Percentiles rank a stretch among this genome's conserved stretches.
Conservation (phyloP, 1,139 yeast genomes). For the Candida albicans region DNA sequence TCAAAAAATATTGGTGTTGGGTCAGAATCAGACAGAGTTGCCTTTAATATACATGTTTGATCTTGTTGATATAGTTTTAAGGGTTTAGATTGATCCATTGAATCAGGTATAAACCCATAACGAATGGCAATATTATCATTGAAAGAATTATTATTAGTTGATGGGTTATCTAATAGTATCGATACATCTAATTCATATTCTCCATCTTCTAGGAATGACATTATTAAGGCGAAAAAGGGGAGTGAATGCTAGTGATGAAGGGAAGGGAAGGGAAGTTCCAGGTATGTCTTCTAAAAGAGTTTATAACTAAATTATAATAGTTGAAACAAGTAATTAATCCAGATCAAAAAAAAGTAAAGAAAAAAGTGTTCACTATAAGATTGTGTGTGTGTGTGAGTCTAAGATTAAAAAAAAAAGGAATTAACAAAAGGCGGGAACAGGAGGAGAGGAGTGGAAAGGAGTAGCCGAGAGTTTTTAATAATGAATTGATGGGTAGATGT, state of each 20-base stretch:
- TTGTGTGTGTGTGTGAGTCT: no score
- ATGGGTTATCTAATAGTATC: constrained; percentile 19
- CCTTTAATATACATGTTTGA: constrained; percentile 35
- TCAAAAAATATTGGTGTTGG: constrained; percentile 36
- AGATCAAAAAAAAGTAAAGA: no score
- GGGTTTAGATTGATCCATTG: constrained; percentile 40
- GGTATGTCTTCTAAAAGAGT: not conserved
- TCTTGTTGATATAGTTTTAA: constrained; percentile 37
- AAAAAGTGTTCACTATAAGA: no score
- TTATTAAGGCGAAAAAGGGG: constrained; percentile 1
- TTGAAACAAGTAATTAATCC: no score
- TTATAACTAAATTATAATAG: no score
- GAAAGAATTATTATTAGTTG: constrained; percentile 6
- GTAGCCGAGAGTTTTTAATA: no score
- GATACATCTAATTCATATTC: constrained; percentile 46
- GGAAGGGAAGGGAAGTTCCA: not conserved
- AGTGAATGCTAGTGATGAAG: not conserved
- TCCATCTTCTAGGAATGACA: constrained; percentile 35
- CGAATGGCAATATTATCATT: constrained; percentile 35
- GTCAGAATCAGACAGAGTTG: constrained; percentile 24
- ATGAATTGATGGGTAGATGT: no score
- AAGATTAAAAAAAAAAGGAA: no score
- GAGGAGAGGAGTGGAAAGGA: no score
- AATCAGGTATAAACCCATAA: constrained; percentile 46
- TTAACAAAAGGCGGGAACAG: no score